Evolutionary conservation across 306 rosid genomes (phyloP).

Genomic region (Sindora glabra): DNA sequence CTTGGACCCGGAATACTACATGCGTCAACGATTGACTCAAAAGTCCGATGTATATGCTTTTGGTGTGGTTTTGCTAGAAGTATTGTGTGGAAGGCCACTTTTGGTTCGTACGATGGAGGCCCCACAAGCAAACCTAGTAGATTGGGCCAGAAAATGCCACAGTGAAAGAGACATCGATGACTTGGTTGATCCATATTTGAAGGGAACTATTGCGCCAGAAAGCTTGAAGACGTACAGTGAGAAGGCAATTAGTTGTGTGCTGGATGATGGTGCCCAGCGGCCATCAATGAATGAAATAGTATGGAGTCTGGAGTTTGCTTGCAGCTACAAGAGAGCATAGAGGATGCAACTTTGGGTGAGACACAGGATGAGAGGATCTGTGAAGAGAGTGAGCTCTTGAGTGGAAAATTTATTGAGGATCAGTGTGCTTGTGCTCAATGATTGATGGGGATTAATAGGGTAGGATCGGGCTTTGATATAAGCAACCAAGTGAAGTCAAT

Average conservation of each 20-base stretch:
- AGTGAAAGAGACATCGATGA: not conserved
- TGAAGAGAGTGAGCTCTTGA: too few species aligned
- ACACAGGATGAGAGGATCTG: too few species aligned
- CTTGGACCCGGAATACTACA: not conserved
- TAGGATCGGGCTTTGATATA: too few species aligned
- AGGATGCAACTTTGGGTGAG: not conserved
- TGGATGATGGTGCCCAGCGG: constrained; percentile 14
- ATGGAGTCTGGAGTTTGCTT: not conserved
- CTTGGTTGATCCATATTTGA: constrained; percentile 11
- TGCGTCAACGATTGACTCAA: not conserved
- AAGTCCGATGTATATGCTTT: constrained; percentile 28
- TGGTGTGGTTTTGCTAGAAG: constrained; percentile 22
- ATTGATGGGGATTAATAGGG: too few species aligned
- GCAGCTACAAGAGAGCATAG: constrained; percentile 1
- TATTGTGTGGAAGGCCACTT: constrained; percentile 3
- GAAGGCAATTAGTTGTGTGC: not conserved
- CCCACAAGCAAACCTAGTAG: not conserved
- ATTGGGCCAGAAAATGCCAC: not conserved
- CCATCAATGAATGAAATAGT: constrained; percentile 19
- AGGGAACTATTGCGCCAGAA: not conserved
- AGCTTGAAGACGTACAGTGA: constrained; percentile 2
- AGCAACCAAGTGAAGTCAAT: too few species aligned
- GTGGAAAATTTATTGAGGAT: too few species aligned
- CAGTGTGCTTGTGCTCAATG: too few species aligned
- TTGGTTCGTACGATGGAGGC: not conserved